Evolutionary conservation across 805 yeast species (phyloP).

Genomic region (Nakazawaea populi): DNA sequence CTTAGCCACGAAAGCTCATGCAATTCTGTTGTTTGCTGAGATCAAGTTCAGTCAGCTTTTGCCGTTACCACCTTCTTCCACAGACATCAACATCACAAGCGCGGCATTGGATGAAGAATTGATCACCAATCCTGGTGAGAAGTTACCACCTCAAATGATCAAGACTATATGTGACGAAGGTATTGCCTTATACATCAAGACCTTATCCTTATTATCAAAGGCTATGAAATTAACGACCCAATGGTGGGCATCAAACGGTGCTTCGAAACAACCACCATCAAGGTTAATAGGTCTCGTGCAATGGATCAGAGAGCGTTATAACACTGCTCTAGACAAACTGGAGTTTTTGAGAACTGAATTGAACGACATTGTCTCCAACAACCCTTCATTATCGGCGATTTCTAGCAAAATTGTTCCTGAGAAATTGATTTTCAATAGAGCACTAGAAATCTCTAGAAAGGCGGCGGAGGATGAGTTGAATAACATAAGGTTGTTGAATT

Average conservation of each 20-base stretch:
- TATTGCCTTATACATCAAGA: slow-evolving; percentile 75
- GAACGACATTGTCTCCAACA: slow-evolving; percentile 23
- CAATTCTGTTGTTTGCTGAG: slow-evolving; percentile 83
- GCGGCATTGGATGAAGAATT: slow-evolving; percentile 19
- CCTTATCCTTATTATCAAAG: slow-evolving; percentile 72
- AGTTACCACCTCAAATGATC: slow-evolving; percentile 52
- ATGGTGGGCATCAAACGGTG: slow-evolving; percentile 73
- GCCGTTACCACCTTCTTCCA: slow-evolving; percentile 59
- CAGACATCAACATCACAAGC: neutral
- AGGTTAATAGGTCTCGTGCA: slow-evolving; percentile 71
- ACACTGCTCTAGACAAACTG: slow-evolving; percentile 84
- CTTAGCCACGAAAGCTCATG: slow-evolving; percentile 86
- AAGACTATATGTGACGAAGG: slow-evolving; percentile 77
- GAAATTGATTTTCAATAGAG: slow-evolving; percentile 84
- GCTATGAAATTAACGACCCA: slow-evolving; percentile 83
- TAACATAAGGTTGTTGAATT: slow-evolving; percentile 65
- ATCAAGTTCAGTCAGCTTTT: slow-evolving; percentile 82
- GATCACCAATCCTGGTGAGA: slow-evolving; percentile 28
- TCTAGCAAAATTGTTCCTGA: slow-evolving; percentile 54
- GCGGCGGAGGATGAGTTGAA: slow-evolving; percentile 87
- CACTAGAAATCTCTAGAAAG: slow-evolving; percentile 84
- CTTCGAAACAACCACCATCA: slow-evolving; percentile 26
- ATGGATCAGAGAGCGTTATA: slow-evolving; percentile 86
- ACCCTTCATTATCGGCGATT: slow-evolving; percentile 1
- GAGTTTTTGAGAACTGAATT: slow-evolving; percentile 65